A percentile compares a stretch with the other conserved stretches of the same genome.
Conservation (phyloP, 148 eudicot species). For the Polygonum maritimum region DNA sequence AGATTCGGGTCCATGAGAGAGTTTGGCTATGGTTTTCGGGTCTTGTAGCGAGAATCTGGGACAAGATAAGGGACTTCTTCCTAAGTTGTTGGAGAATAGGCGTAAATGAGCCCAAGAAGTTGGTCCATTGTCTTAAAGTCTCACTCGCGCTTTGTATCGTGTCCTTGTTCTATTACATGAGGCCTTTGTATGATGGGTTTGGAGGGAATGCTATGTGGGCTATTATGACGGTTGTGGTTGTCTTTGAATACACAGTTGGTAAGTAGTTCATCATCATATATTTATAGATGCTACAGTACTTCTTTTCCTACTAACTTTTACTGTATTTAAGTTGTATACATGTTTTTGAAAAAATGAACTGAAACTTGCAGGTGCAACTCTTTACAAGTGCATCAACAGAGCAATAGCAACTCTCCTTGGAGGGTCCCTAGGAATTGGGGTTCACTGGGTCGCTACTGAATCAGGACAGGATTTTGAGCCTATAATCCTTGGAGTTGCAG, state of each 20-base stretch:
- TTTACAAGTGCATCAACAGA: slow-evolving; percentile 64
- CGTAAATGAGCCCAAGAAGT: slow-evolving; percentile 56
- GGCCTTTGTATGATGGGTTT: slow-evolving; percentile 75
- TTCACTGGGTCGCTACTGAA: slow-evolving; percentile 65
- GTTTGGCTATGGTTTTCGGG: slow-evolving; percentile 17
- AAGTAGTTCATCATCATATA: slow-evolving; percentile 1
- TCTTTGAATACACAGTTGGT: slow-evolving; percentile 83
- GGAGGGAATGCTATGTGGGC: slow-evolving; percentile 99
- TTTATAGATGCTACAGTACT: background rate
- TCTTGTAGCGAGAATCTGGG: slow-evolving; percentile 13
- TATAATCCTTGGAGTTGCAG: slow-evolving; percentile 39
- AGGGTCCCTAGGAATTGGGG: slow-evolving; percentile 66
- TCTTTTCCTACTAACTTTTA: background rate
- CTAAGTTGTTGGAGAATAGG: slow-evolving; percentile 52
- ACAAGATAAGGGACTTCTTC: slow-evolving; percentile 37
- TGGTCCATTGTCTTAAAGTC: slow-evolving; percentile 67
- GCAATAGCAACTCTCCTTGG: slow-evolving; percentile 48
- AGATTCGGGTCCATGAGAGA: slow-evolving; percentile 14
- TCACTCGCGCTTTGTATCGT: slow-evolving; percentile 68
- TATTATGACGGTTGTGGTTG: slow-evolving; percentile 85
- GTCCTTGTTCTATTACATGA: slow-evolving; percentile 74
- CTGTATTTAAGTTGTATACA: background rate
- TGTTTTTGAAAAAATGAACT: background rate
- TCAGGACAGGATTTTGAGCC: slow-evolving; percentile 57
- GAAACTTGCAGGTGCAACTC: slow-evolving; percentile 50